Evolutionary conservation across 768 basidiomycete species (phyloP), one percentile per base, ranked within the genome.

Genomic region (Lentinula guzmanii): DNA sequence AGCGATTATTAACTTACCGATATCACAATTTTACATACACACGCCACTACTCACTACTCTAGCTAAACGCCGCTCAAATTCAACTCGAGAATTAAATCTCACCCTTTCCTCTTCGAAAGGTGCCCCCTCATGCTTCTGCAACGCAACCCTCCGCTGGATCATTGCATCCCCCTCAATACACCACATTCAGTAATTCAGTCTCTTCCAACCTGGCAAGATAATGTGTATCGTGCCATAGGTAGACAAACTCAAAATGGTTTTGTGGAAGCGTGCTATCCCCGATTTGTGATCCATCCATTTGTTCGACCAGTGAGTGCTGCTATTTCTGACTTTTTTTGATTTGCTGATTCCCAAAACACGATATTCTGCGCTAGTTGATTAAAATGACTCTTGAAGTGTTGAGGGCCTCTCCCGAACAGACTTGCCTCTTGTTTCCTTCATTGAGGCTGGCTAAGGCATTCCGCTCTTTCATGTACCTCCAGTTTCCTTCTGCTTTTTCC

Each of bases 101-200:
- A 13, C 42, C 42, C 11, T 43, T 5, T 6, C 51, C 34, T 3
- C 16, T 15, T 13, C 33, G 11, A 7, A 52, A 35, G 21, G 10
- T 7, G 28, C 21, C 11, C 31, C n/a, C 3, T 48, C 34, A 59
- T 59, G 58, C 37, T 50, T 31, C 37, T 59, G 48, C 45, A 46
- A 50, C 45, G 34, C 48, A 48, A 33, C 34, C 58, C 58, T 15
- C 51, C 75, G 21, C 61, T 82, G 4, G 88, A 87, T 4, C 69
- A 71, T 28, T 64, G 87, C 4, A 78, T 90, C 2, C 89, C 89
- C n/a, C 82, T 86, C 1, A 78, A 83, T 70, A 89, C 85, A 2
- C 85, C 88, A 7, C 95, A 98, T 67, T 95, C 95, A 11, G 92
- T 96, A 65, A 95, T 93, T 2, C 93, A 96, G 15, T 95, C 93